Conservation (phyloP, 2,329 filamentous ascomycete species). For the Colletotrichum coccodes region DNA sequence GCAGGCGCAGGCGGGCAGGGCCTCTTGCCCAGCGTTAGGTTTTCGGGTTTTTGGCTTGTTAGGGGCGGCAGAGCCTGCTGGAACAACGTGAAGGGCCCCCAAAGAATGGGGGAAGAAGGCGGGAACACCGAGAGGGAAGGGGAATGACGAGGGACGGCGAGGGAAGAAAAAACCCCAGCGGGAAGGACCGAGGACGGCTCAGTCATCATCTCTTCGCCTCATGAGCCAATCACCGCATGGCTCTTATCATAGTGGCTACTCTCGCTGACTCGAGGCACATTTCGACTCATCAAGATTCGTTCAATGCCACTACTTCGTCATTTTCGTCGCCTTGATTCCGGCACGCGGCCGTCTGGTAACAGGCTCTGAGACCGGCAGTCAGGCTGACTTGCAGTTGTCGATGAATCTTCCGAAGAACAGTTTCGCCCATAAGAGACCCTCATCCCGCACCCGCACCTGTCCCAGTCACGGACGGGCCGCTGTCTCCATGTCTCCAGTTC, state of each 20-base stretch:
- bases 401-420: background rate
- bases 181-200: background rate
- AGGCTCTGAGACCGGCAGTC: background rate
- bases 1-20: background rate
- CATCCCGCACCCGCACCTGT: background rate
- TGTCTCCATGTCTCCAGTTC: slow-evolving; percentile 15
- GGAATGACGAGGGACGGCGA: background rate
- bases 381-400: background rate
- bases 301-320: background rate
- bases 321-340: background rate
- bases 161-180: background rate
- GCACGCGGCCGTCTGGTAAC: background rate
- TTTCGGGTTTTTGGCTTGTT: background rate
- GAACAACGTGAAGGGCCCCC: background rate
- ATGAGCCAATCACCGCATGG: slow-evolving; percentile 5
- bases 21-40: background rate
- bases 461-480: slow-evolving; percentile 16
- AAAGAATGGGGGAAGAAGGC: background rate
- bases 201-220: slow-evolving; percentile 16
- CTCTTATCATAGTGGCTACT: background rate
- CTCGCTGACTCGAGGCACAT: background rate
- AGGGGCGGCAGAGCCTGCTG: background rate
- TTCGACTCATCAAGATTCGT: slow-evolving; percentile 16
- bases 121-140: background rate
- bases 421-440: background rate